Percentiles rank a stretch among this genome's conserved stretches.
Conservation (phyloP, 805 yeast species). For the Blastobotrys muscicola region DNA sequence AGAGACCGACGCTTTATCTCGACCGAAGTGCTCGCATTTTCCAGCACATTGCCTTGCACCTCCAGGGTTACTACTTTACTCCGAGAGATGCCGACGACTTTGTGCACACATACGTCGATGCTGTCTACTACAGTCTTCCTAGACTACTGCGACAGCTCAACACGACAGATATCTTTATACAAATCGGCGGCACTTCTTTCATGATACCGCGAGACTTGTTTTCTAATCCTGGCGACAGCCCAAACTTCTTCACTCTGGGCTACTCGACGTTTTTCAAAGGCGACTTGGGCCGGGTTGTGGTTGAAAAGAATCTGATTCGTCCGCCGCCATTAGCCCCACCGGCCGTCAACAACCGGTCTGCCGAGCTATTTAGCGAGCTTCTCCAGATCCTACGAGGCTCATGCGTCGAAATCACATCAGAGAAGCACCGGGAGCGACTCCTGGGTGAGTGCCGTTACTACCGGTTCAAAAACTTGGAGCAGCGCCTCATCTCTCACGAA, state of each 20-base stretch:
- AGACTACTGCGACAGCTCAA: conserved; percentile 41
- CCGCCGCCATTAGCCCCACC: conserved; percentile 73
- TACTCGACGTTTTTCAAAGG: conserved; percentile 37
- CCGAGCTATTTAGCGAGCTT: conserved; percentile 45
- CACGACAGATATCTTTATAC: conserved; percentile 47
- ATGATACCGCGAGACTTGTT: conserved; percentile 50
- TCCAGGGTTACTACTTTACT: conserved; percentile 59
- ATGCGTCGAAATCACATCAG: conserved; percentile 37
- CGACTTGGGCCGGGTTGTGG: not conserved
- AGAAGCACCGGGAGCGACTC: conserved; percentile 47
- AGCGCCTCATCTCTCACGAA: conserved; percentile 46
- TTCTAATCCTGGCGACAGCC: conserved; percentile 53
- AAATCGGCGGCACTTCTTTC: conserved; percentile 52
- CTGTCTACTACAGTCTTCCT: conserved; percentile 59
- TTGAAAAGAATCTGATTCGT: conserved; percentile 40
- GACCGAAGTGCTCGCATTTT: conserved; percentile 71
- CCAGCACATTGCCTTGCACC: conserved; percentile 54
- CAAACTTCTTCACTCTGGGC: conserved; percentile 66
- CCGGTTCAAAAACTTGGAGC: conserved; percentile 66
- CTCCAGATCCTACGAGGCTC: conserved; percentile 50
- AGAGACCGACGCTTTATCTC: conserved; percentile 40
- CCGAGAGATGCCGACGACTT: conserved; percentile 53
- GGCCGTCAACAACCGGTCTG: conserved; percentile 41
- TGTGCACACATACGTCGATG: conserved; percentile 56
- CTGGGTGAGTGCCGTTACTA: conserved; percentile 69